A percentile compares a stretch with the other conserved stretches of the same genome.
Conservation (phyloP, 192 early-diverging fungal genomes). For the Podila minutissima region DNA sequence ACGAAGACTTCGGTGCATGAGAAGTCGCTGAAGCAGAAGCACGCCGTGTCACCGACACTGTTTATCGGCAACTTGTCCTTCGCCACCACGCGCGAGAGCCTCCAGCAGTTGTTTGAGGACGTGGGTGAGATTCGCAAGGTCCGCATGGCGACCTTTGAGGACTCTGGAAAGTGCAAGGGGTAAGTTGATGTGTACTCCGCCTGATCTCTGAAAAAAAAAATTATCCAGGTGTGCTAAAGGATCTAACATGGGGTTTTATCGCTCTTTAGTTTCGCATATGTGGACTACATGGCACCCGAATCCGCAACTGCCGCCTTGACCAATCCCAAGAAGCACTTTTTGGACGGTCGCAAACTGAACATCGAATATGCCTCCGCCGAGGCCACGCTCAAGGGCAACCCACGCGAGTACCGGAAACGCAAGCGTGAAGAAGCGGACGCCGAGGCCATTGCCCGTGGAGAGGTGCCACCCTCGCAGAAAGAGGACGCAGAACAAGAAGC, state of each 20-base stretch:
- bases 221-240: too few species aligned
- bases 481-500: slow-evolving; percentile 4
- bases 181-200: slow-evolving; percentile 7
- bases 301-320: slow-evolving; percentile 72
- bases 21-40: slow-evolving; percentile 59
- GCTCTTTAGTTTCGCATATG: slow-evolving; percentile 66
- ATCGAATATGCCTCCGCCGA: slow-evolving; percentile 76
- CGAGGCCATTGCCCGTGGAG: slow-evolving; percentile 31
- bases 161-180: slow-evolving; percentile 82
- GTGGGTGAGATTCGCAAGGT: slow-evolving; percentile 75
- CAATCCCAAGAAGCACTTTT: slow-evolving; percentile 59
- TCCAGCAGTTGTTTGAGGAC: slow-evolving; percentile 67
- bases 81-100: slow-evolving; percentile 56
- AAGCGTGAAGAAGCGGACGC: slow-evolving; percentile 49
- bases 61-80: slow-evolving; percentile 78
- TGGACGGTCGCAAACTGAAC: slow-evolving; percentile 66
- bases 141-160: slow-evolving; percentile 76
- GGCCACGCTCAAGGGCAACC: slow-evolving; percentile 71
- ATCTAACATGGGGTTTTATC: neutral
- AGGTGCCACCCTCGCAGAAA: slow-evolving; percentile 21
- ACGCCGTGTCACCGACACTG: slow-evolving; percentile 68
- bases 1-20: slow-evolving; percentile 42
- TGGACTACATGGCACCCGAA: slow-evolving; percentile 71
- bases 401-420: slow-evolving; percentile 65
- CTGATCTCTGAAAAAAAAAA: too few species aligned